A percentile compares a stretch with the other conserved stretches of the same genome.
phyloP scores from a whole-genome alignment of 495 filamentous ascomycete species.

The Trichoderma erinaceum region DNA sequence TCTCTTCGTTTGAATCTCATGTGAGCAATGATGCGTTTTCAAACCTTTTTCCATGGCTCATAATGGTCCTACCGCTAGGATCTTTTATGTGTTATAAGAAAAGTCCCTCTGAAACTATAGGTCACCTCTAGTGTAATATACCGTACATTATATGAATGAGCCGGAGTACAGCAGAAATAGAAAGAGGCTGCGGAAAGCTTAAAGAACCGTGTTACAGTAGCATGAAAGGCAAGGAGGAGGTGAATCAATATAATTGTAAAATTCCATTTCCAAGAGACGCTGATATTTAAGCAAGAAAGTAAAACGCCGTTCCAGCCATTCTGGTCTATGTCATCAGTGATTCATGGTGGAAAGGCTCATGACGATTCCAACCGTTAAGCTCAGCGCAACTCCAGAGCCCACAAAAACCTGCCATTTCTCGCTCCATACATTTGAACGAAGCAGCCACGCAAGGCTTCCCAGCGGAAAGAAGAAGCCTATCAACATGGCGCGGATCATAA shows the following conservation, averaged over 20 bases:
- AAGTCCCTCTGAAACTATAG: too few species aligned
- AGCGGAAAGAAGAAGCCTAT: constrained; percentile 95
- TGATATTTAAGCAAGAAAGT: background rate
- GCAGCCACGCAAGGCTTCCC: constrained; percentile 74
- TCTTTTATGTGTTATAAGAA: too few species aligned
- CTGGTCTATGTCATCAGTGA: background rate
- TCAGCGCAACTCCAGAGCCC: constrained; percentile 63
- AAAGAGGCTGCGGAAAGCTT: too few species aligned
- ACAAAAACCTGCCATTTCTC: constrained; percentile 77
- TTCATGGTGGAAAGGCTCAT: constrained; percentile 29
- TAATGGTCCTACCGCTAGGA: too few species aligned
- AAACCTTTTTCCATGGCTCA: too few species aligned
- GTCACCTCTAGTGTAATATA: too few species aligned
- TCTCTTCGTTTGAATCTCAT: too few species aligned
- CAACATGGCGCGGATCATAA: constrained; percentile 80
- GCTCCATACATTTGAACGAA: constrained; percentile 84
- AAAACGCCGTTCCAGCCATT: background rate
- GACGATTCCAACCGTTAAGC: constrained; percentile 36
- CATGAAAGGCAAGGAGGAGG: too few species aligned
- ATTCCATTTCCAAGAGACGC: background rate
- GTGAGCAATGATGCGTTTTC: too few species aligned
- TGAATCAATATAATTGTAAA: background rate
- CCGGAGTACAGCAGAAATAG: too few species aligned
- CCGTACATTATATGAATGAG: too few species aligned
- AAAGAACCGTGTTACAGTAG: too few species aligned